Evolutionary conservation across 2,329 filamentous ascomycete species (phyloP).

Genomic region (Arthroderma sp.): DNA sequence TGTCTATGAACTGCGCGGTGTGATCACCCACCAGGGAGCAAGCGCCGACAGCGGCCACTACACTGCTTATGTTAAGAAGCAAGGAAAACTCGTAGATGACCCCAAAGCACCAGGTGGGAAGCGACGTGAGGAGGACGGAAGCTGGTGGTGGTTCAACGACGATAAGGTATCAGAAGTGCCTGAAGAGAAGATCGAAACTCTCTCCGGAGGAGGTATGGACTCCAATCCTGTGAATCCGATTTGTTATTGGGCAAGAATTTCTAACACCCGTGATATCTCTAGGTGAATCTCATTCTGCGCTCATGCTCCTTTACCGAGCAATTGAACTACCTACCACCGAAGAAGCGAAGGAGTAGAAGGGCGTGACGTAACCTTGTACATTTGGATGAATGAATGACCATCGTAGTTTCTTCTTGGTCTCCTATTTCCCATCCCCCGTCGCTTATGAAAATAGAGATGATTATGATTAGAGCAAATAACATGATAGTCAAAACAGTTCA

Average conservation of each 20-base stretch:
- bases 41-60: slow-evolving; percentile 97
- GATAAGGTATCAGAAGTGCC: slow-evolving; percentile 92
- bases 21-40: slow-evolving; percentile 92
- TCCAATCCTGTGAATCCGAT: background rate
- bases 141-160: slow-evolving; percentile 99
- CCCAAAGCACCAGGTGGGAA: slow-evolving; percentile 55
- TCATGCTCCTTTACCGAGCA: slow-evolving; percentile 38
- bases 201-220: slow-evolving; percentile 67
- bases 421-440: too few species aligned
- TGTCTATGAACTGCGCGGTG: slow-evolving; percentile 82
- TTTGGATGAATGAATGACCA: too few species aligned
- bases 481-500: too few species aligned
- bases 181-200: slow-evolving; percentile 75
- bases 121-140: slow-evolving; percentile 69
- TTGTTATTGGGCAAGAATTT: too few species aligned
- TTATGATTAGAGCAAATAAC: too few species aligned
- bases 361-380: slow-evolving; percentile 1
- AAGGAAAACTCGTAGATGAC: slow-evolving; percentile 48
- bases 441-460: too few species aligned
- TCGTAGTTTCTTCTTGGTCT: too few species aligned
- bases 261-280: background rate
- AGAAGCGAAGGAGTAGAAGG: slow-evolving; percentile 20
- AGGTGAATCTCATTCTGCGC: slow-evolving; percentile 39
- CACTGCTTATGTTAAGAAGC: slow-evolving; percentile 95
- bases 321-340: slow-evolving; percentile 35